phyloP scores from a whole-genome alignment of 129 eudicot genomes.

The Rutidosis leptorrhynchoides region DNA sequence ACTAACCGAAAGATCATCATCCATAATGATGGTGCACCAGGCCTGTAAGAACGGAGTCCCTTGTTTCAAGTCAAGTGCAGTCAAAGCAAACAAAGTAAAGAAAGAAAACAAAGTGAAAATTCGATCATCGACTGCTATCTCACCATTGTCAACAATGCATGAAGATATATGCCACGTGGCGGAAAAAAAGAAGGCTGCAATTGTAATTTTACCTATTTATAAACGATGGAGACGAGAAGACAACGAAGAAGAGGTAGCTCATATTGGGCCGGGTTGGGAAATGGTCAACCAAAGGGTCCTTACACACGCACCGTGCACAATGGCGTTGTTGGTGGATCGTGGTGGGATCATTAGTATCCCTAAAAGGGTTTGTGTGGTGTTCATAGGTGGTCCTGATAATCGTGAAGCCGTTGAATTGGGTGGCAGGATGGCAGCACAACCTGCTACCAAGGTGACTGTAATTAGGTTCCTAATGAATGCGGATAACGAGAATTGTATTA shows the following conservation, averaged over 20 bases:
- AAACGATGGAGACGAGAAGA: slow-evolving; percentile 37
- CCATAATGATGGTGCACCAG: slow-evolving; percentile 56
- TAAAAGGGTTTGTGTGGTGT: slow-evolving; percentile 48
- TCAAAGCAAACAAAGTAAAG: slow-evolving; percentile 29
- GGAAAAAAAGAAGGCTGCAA: slow-evolving; percentile 42
- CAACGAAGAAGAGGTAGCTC: slow-evolving; percentile 35
- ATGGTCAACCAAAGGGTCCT: slow-evolving; percentile 51
- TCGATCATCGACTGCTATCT: slow-evolving; percentile 47
- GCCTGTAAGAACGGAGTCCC: slow-evolving; percentile 59
- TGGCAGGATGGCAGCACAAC: slow-evolving; percentile 66
- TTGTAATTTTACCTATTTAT: slow-evolving; percentile 57
- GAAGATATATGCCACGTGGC: slow-evolving; percentile 74
- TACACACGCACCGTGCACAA: slow-evolving; percentile 56
- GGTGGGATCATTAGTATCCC: slow-evolving; percentile 26
- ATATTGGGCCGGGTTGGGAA: slow-evolving; percentile 56
- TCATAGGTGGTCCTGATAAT: slow-evolving; percentile 67
- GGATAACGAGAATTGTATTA: neutral
- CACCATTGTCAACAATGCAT: slow-evolving; percentile 61
- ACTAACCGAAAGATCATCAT: slow-evolving; percentile 69
- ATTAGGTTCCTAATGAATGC: slow-evolving; percentile 46
- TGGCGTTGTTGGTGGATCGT: slow-evolving; percentile 64
- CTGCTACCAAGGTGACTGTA: slow-evolving; percentile 43
- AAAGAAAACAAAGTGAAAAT: slow-evolving; percentile 55
- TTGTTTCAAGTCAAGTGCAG: neutral
- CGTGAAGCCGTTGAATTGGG: slow-evolving; percentile 64